phyloP scores from a whole-genome alignment of 495 filamentous ascomycete species.

The Neurospora sp. region DNA sequence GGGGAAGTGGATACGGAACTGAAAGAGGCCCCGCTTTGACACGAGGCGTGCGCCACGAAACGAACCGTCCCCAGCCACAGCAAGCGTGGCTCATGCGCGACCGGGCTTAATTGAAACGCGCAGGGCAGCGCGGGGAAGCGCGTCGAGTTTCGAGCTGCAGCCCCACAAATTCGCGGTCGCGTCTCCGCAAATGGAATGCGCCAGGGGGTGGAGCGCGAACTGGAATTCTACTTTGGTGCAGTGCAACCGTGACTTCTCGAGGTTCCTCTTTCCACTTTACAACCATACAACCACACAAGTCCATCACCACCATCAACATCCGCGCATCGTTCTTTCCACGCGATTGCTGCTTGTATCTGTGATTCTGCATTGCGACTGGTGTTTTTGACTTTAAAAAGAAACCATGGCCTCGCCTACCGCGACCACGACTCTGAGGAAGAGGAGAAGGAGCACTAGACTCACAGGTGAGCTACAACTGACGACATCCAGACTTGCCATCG shows the following conservation, averaged over 20 bases:
- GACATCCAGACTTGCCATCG: constrained; percentile 7
- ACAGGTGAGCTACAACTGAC: constrained; percentile 43
- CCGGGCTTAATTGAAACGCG: constrained; percentile 20
- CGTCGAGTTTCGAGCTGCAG: not conserved
- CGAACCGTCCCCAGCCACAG: not conserved
- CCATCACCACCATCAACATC: constrained; percentile 7
- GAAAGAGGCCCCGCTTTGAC: not conserved
- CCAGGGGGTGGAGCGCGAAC: constrained; percentile 3
- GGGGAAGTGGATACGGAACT: not conserved
- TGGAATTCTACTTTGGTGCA: constrained; percentile 5
- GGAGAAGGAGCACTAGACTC: constrained; percentile 46
- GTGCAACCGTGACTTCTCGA: not conserved
- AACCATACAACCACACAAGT: not conserved
- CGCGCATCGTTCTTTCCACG: constrained; percentile 21
- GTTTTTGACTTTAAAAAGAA: constrained; percentile 7
- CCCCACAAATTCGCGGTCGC: constrained; percentile 17
- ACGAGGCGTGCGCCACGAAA: not conserved
- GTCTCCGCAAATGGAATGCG: constrained; percentile 10
- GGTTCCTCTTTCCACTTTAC: constrained; percentile 8
- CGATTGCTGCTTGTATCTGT: not conserved
- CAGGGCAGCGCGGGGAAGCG: not conserved
- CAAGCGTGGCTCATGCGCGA: not conserved
- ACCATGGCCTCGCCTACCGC: constrained; percentile 37
- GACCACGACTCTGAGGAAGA: constrained; percentile 61
- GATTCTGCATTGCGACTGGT: constrained; percentile 11